Evolutionary conservation across 306 rosid species (phyloP).

Genomic region (Gastrolobium villosum): DNA sequence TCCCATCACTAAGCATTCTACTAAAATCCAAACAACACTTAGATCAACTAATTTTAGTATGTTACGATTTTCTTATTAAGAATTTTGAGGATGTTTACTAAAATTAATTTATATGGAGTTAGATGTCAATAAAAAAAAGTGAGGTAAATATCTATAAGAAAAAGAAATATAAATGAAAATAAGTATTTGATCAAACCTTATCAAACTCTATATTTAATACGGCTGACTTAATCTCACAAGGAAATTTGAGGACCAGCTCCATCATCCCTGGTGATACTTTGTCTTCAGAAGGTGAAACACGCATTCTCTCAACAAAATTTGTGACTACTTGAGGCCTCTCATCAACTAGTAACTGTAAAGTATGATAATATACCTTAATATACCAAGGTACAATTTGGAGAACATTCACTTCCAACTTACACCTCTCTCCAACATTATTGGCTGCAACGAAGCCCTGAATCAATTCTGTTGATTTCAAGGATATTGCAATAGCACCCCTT

Average conservation of each 20-base stretch:
- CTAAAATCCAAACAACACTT: neutral
- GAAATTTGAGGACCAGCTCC: constrained; percentile 84
- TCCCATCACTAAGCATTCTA: neutral
- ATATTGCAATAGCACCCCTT: constrained; percentile 95
- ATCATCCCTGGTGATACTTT: constrained; percentile 86
- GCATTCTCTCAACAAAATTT: constrained; percentile 75
- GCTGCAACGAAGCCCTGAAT: constrained; percentile 50
- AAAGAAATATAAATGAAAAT: constrained; percentile 16
- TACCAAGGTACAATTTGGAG: constrained; percentile 99
- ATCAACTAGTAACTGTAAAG: constrained; percentile 74
- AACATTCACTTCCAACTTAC: constrained; percentile 77
- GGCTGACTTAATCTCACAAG: constrained; percentile 86
- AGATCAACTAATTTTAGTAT: neutral
- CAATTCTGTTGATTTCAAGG: constrained; percentile 74
- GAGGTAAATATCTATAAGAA: constrained; percentile 11
- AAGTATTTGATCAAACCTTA: constrained; percentile 64
- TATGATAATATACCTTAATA: constrained; percentile 89
- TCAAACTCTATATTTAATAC: constrained; percentile 79
- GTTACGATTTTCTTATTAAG: constrained; percentile 15
- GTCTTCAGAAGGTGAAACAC: constrained; percentile 93
- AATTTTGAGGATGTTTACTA: constrained; percentile 13
- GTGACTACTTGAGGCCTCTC: constrained; percentile 59
- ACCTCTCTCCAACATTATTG: constrained; percentile 56
- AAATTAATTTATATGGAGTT: neutral
- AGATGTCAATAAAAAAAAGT: constrained; percentile 29